These are phyloP conservation scores for Leccinum truebloodii DNA, from an alignment of 768 basidiomycete genomes.

Conservation along the genomic window DNA sequence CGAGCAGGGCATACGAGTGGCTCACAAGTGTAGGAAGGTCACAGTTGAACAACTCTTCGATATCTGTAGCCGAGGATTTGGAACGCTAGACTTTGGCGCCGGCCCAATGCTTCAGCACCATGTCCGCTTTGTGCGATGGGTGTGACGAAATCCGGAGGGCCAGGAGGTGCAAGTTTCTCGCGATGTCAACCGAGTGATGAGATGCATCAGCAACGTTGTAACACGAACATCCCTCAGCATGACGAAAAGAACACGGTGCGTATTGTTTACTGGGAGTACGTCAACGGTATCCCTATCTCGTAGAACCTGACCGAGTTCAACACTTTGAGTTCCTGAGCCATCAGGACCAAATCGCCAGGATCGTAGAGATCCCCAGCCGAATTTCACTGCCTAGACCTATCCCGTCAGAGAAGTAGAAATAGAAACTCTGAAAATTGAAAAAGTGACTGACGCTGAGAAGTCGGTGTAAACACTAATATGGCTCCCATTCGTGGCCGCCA, in stretches of 20 bases:
- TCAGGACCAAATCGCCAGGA: conserved; percentile 86
- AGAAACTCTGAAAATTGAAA: neutral
- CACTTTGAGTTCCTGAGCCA: conserved; percentile 92
- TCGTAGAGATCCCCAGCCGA: conserved; percentile 92
- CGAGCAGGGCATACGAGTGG: too few species aligned
- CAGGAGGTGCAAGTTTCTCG: conserved; percentile 84
- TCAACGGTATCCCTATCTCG: conserved; percentile 92
- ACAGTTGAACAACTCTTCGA: conserved; percentile 60
- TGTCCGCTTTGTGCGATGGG: conserved; percentile 79
- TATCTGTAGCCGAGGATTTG: conserved; percentile 57
- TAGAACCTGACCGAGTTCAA: conserved; percentile 90
- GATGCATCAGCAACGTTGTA: conserved; percentile 52
- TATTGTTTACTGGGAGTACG: conserved; percentile 77
- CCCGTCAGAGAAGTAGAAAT: neutral
- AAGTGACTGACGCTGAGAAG: conserved; percentile 67
- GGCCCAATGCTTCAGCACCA: conserved; percentile 95
- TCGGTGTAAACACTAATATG: conserved; percentile 76
- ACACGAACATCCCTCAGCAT: conserved; percentile 5
- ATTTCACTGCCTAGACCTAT: conserved; percentile 81
- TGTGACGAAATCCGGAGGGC: conserved; percentile 88
- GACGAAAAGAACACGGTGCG: neutral
- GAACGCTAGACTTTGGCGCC: conserved; percentile 84
- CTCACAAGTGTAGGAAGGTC: too few species aligned
- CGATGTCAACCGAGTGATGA: conserved; percentile 83
- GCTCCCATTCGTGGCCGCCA: conserved; percentile 90